A percentile compares a stretch with the other conserved stretches of the same genome.
Conservation (phyloP, 352 stramenopile species). For the Globisporangium recalcitrans region DNA sequence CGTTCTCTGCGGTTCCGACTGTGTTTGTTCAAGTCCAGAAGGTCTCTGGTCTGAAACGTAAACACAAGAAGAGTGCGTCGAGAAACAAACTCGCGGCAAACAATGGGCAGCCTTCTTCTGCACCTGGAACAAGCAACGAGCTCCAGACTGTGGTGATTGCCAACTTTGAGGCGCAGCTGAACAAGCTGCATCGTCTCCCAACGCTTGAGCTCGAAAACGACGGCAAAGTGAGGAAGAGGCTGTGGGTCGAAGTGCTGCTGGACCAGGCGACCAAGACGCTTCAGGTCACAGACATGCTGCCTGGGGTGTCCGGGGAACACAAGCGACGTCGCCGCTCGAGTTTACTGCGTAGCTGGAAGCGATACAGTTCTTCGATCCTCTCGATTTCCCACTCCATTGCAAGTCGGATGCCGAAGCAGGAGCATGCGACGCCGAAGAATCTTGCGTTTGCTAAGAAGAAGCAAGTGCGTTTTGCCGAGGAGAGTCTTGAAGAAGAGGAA, state of each 20-base stretch:
- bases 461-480: slow-evolving; percentile 49
- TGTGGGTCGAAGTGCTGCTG: slow-evolving; percentile 76
- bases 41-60: slow-evolving; percentile 35
- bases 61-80: slow-evolving; percentile 23
- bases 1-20: slow-evolving; percentile 52
- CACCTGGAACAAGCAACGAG: not conserved
- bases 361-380: slow-evolving; percentile 65
- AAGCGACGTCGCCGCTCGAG: slow-evolving; percentile 56
- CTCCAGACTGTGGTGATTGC: slow-evolving; percentile 32
- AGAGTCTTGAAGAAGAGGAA: slow-evolving; percentile 19
- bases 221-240: slow-evolving; percentile 44
- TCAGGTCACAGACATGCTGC: slow-evolving; percentile 74
- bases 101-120: not conserved
- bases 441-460: slow-evolving; percentile 37
- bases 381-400: slow-evolving; percentile 56
- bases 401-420: slow-evolving; percentile 4
- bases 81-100: not conserved
- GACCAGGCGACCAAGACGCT: slow-evolving; percentile 80
- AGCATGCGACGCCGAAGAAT: not conserved
- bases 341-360: slow-evolving; percentile 74
- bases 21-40: slow-evolving; percentile 77
- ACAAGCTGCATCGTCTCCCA: slow-evolving; percentile 75
- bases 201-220: slow-evolving; percentile 77
- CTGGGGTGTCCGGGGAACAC: slow-evolving; percentile 66
- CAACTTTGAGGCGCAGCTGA: slow-evolving; percentile 76